A percentile compares a stretch with the other conserved stretches of the same genome.
These are phyloP conservation scores for Bombardia bombarda DNA, from an alignment of 495 filamentous ascomycete genomes.

Conservation along the genomic window DNA sequence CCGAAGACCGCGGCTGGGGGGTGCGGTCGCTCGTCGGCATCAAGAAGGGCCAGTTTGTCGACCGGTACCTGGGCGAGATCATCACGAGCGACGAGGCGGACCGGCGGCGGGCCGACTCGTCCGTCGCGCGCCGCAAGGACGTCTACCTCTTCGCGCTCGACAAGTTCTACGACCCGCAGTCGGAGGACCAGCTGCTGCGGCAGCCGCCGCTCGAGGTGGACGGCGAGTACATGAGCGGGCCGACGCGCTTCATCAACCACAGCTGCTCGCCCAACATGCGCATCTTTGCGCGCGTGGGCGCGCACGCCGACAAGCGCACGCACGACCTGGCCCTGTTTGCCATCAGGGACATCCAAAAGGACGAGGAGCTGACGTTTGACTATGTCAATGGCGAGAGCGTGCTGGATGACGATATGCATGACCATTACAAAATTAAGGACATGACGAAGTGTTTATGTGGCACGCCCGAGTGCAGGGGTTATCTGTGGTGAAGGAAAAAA, in stretches of 20 bases:
- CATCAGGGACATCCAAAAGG: slow-evolving; percentile 53
- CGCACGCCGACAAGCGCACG: slow-evolving; percentile 62
- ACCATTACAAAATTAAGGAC: slow-evolving; percentile 35
- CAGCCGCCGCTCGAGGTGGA: slow-evolving; percentile 43
- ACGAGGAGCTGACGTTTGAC: slow-evolving; percentile 79
- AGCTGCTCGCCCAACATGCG: slow-evolving; percentile 67
- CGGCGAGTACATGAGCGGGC: slow-evolving; percentile 47
- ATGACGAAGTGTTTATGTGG: slow-evolving; percentile 62
- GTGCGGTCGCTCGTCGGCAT: slow-evolving; percentile 63
- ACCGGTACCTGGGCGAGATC: slow-evolving; percentile 82
- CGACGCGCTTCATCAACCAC: slow-evolving; percentile 68
- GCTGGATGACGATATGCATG: slow-evolving; percentile 40
- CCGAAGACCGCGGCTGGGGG: slow-evolving; percentile 71
- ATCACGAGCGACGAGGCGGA: slow-evolving; percentile 66
- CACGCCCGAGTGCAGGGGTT: slow-evolving; percentile 56
- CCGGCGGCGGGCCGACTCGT: slow-evolving; percentile 47
- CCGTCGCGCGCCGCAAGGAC: slow-evolving; percentile 40
- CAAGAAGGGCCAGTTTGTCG: slow-evolving; percentile 74
- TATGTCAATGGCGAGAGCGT: slow-evolving; percentile 56
- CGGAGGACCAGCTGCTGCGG: slow-evolving; percentile 31
- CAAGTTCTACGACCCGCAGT: slow-evolving; percentile 54
- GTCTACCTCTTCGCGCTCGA: slow-evolving; percentile 83
- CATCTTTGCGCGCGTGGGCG: slow-evolving; percentile 74
- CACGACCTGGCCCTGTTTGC: slow-evolving; percentile 91
- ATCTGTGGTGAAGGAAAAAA: slow-evolving; percentile 45